Percentiles rank a stretch among this genome's conserved stretches.
These are phyloP conservation scores for Inonotus hispidus DNA, from an alignment of 1,284 basidiomycete species.

Conservation along the genomic window DNA sequence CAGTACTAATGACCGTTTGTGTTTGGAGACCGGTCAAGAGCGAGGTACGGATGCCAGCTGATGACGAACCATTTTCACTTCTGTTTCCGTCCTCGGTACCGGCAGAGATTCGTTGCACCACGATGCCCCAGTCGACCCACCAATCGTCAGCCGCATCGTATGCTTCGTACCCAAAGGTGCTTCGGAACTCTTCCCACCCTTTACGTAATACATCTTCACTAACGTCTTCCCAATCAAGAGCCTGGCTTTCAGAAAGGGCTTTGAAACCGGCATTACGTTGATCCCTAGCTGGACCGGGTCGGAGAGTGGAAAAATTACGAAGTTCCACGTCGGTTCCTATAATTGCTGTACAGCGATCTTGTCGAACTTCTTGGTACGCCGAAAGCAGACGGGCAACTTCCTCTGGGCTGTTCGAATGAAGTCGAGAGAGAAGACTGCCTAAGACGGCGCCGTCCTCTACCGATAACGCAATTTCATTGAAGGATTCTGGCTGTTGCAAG, in stretches of 20 bases:
- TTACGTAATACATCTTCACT: slow-evolving; percentile 6
- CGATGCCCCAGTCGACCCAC: slow-evolving; percentile 19
- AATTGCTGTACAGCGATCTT: slow-evolving; percentile 33
- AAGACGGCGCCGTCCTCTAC: slow-evolving; percentile 55
- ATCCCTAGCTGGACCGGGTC: slow-evolving; percentile 34
- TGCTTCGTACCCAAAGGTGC: slow-evolving; percentile 17
- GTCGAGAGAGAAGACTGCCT: slow-evolving; percentile 51
- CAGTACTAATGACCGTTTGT: background rate
- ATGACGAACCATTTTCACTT: background rate
- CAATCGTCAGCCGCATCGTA: slow-evolving; percentile 18
- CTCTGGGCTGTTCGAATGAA: slow-evolving; percentile 31
- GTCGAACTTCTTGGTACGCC: slow-evolving; percentile 49
- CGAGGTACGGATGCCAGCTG: background rate
- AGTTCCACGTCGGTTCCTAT: slow-evolving; percentile 29
- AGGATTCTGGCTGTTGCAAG: background rate
- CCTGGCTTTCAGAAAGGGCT: slow-evolving; percentile 15
- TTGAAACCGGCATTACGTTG: slow-evolving; percentile 38
- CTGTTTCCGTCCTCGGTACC: background rate
- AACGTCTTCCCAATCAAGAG: slow-evolving; percentile 11
- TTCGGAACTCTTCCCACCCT: slow-evolving; percentile 16
- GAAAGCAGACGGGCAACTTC: slow-evolving; percentile 47
- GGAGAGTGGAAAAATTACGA: slow-evolving; percentile 34
- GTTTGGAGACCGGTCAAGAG: background rate
- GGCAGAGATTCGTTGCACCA: background rate
- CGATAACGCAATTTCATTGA: slow-evolving; percentile 19